These are phyloP conservation scores for Parathielavia appendiculata DNA, from an alignment of 495 filamentous ascomycete species.

Conservation along the genomic window DNA sequence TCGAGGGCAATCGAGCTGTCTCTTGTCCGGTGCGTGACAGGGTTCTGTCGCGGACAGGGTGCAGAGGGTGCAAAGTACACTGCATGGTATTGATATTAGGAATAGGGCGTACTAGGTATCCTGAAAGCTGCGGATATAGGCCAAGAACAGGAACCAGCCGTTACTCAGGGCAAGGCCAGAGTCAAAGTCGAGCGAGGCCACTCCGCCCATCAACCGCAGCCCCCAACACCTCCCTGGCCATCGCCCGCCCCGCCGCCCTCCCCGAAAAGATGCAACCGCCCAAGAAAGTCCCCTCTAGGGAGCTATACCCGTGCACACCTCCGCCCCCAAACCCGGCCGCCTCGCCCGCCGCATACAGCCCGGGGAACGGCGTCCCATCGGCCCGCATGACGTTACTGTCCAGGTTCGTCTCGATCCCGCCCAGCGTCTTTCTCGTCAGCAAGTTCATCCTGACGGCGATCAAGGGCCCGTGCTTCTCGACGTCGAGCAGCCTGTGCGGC, in stretches of 20 bases:
- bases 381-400: conserved; percentile 43
- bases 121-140: no score
- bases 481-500: conserved; percentile 44
- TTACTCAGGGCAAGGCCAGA: neutral
- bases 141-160: neutral
- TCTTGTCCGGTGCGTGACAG: no score
- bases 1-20: no score
- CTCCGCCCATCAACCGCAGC: neutral
- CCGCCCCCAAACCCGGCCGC: conserved; percentile 51
- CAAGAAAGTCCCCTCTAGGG: conserved; percentile 47
- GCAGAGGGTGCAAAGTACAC: neutral
- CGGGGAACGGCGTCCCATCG: conserved; percentile 41
- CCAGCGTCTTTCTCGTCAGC: conserved; percentile 49
- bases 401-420: conserved; percentile 50
- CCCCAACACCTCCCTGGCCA: conserved; percentile 36
- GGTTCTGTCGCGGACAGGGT: no score
- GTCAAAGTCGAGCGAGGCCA: neutral
- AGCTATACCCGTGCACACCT: conserved; percentile 48
- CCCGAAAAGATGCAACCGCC: conserved; percentile 51
- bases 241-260: conserved; percentile 41
- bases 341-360: conserved; percentile 50
- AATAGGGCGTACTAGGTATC: neutral
- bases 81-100: neutral
- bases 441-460: conserved; percentile 50
- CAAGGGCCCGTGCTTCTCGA: conserved; percentile 41